Evolutionary conservation across 148 eudicot genomes (phyloP), one percentile per base, ranked within the genome.

Genomic region (Oxyria digyna): DNA sequence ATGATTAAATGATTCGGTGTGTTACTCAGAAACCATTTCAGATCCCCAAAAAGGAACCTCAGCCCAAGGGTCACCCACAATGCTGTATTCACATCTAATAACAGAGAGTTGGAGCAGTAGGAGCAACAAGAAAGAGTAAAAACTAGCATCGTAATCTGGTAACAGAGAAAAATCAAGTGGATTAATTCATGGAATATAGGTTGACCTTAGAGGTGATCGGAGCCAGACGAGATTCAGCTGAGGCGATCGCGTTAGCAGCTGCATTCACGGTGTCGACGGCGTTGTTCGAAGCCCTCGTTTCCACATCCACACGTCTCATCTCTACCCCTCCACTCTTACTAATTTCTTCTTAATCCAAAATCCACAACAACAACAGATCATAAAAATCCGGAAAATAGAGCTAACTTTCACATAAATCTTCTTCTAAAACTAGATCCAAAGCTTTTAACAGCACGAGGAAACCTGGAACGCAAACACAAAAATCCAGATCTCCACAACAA

Each of bases 211-310:
- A 63, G 26, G 80, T 48, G 52, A 82, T 75, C 18, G 83, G 98
- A 37, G 87, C 75, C 29, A 72, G 77, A 35, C 96, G 88, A 69
- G 79, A 80, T 74, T 87, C 92, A 65, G 88, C 86, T 10, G 96
- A 83, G 6, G 89, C 87, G 69, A 94, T 94, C 65, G 86, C 96
- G 48, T 82, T 79, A 69, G 98, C 98, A 42, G 98, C 98, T 4
- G 97, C 97, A 89, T 82, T 90, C 21, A 94, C 81, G 32, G 92
- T 88, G 11, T 88, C 96, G 65, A 82, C 55, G 57, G 96, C 77
- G 73, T 76, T 81, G 79, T 81, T 82, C 54, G 75, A 80, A 32
- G 84, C 82, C 70, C 83, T 77, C 81, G 78, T 75, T 72, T 74
- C 86, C 42, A 80, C 84, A 78, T 78, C 72, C 29, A 13, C 32